phyloP scores from a whole-genome alignment of 2,329 filamentous ascomycete species.

The Cucurbitaria berberidis region DNA sequence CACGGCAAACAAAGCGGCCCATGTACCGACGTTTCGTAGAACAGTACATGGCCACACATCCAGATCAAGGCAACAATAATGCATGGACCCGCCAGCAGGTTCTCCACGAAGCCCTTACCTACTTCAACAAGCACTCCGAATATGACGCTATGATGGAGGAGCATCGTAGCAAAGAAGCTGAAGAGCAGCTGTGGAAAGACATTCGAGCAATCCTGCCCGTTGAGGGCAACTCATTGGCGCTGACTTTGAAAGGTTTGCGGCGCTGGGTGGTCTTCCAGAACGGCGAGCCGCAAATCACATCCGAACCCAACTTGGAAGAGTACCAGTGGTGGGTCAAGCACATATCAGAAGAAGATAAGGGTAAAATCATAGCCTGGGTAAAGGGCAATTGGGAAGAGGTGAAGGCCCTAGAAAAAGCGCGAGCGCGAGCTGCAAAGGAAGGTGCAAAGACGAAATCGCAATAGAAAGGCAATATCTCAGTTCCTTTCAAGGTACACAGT shows the following conservation, averaged over 20 bases:
- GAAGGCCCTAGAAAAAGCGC: slow-evolving; percentile 39
- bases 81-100: slow-evolving; percentile 53
- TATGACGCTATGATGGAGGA: slow-evolving; percentile 53
- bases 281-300: slow-evolving; percentile 24
- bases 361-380: slow-evolving; percentile 38
- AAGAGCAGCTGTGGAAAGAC: slow-evolving; percentile 51
- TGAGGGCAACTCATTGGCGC: slow-evolving; percentile 29
- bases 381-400: slow-evolving; percentile 37
- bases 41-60: slow-evolving; percentile 65
- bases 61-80: slow-evolving; percentile 42
- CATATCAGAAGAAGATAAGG: slow-evolving; percentile 15
- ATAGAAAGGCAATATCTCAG: too few species aligned
- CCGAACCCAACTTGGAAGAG: slow-evolving; percentile 18
- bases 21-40: slow-evolving; percentile 67
- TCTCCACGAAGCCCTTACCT: slow-evolving; percentile 59
- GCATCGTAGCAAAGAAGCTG: slow-evolving; percentile 48
- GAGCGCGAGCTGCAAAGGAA: slow-evolving; percentile 19
- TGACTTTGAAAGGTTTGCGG: slow-evolving; percentile 37
- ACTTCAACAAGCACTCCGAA: slow-evolving; percentile 56
- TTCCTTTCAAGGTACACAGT: too few species aligned
- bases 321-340: slow-evolving; percentile 30
- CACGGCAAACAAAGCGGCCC: slow-evolving; percentile 61
- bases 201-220: slow-evolving; percentile 50
- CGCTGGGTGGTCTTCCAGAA: slow-evolving; percentile 44
- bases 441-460: slow-evolving; percentile 1